Evolutionary conservation across 2,329 filamentous ascomycete species (phyloP), one percentile per base, ranked within the genome.

Genomic region (Aspergillus sp.): DNA sequence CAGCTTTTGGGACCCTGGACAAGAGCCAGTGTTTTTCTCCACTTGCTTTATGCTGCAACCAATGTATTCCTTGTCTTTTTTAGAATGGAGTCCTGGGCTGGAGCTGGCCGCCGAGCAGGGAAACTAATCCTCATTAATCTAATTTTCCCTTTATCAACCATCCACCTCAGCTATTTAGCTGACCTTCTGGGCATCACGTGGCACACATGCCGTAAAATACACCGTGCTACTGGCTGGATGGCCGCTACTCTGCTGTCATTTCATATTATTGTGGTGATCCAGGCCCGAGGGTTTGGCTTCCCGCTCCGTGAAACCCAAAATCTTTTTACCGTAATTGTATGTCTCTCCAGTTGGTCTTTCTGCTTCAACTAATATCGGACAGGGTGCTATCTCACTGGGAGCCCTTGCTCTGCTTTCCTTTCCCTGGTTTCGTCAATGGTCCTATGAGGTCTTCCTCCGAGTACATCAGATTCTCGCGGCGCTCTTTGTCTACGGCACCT

Each of bases 401-500:
- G 27, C 57, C 17, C 58, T 69, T 56, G 52, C 56, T 31, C 54
- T 68, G 31, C 50, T 60, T 61, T 66, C 61, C 14, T 9, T 68
- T 49, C 61, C 60, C 40, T 64, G 46, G 41, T 55, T 67, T 62
- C 60, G 61, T 39, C 54, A 55, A 35, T 56, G 44, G 53, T 64
- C 61, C 6, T 69, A 69, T 43, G 62, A 70, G 60, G 62, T 65
- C 49, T 69, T 69, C 55, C 65, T 69, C 19, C 59, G 60, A 56
- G 53, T 33, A 33, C 63, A 70, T 62, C 61, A 68, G 40, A 49
- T 50, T 27, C 47, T 68, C 12, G 48, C 66, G 8, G 56, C 39
- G 9, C 15, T 64, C 23, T 64, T 63, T 44, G 41, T 44, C n/a
- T 44, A 44, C 41, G 41, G 41, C 17, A 23, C 17, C 17, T 44